A percentile compares a stretch with the other conserved stretches of the same genome.
phyloP scores from a whole-genome alignment of 352 stramenopile genomes.

The Phytophthora podocarpi region DNA sequence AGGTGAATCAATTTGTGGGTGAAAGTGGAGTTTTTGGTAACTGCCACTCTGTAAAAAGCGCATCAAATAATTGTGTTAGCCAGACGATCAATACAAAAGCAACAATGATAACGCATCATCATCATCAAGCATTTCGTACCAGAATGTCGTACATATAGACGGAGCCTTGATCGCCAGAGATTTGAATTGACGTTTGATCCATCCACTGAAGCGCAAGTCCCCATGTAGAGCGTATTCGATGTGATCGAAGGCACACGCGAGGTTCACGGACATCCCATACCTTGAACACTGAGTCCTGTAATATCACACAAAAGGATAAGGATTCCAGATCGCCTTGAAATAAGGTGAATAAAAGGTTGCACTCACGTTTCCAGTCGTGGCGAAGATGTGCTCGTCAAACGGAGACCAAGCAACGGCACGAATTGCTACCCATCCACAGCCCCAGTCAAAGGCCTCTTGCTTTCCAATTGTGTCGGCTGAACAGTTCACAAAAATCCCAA shows the following conservation, averaged over 20 bases:
- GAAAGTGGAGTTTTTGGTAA: conserved; percentile 82
- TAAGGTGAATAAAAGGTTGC: not conserved
- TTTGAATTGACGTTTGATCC: conserved; percentile 71
- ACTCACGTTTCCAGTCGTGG: conserved; percentile 83
- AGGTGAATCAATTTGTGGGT: conserved; percentile 84
- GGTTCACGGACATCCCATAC: conserved; percentile 87
- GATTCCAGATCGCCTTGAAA: not conserved
- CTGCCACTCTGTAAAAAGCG: conserved; percentile 59
- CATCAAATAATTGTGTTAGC: not conserved
- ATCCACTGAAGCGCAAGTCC: conserved; percentile 80
- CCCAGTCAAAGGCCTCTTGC: conserved; percentile 84
- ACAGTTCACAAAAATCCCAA: conserved; percentile 3
- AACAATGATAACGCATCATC: not conserved
- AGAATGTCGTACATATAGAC: conserved; percentile 82
- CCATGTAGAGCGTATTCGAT: conserved; percentile 85
- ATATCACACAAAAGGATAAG: not conserved
- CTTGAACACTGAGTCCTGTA: conserved; percentile 82
- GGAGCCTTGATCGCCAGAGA: conserved; percentile 83
- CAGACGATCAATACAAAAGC: not conserved
- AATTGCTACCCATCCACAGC: conserved; percentile 82
- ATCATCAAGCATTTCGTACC: conserved; percentile 42
- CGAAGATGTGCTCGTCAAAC: conserved; percentile 86
- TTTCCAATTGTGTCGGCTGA: conserved; percentile 84
- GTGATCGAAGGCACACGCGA: conserved; percentile 74
- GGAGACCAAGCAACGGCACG: conserved; percentile 81